Percentiles rank a stretch among this genome's conserved stretches.
phyloP scores from a whole-genome alignment of 768 basidiomycete genomes.

The Chalciporus piperatus region DNA sequence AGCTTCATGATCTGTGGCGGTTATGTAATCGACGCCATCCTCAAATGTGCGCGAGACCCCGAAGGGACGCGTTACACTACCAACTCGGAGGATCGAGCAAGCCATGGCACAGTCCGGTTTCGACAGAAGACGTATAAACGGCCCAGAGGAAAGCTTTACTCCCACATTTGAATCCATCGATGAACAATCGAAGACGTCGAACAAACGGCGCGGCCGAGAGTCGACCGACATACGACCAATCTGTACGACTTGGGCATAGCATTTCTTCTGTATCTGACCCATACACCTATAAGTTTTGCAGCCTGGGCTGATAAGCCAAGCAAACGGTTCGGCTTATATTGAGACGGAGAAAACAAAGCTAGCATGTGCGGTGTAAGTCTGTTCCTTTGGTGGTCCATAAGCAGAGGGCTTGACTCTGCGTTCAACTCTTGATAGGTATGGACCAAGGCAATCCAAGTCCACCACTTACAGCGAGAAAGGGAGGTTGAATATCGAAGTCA shows the following conservation, averaged over 20 bases:
- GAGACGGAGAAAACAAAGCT: constrained; percentile 91
- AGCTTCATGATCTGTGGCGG: constrained; percentile 63
- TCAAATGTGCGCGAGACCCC: not conserved
- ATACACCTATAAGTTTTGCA: constrained; percentile 63
- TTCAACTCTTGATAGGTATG: constrained; percentile 52
- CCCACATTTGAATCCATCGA: constrained; percentile 54
- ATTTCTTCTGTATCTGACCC: constrained; percentile 1
- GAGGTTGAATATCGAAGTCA: constrained; percentile 90
- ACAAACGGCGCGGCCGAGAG: constrained; percentile 47
- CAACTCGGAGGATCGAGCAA: no score
- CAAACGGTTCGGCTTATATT: constrained; percentile 96
- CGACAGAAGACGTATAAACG: constrained; percentile 88
- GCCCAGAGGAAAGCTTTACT: constrained; percentile 78
- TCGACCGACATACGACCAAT: constrained; percentile 77
- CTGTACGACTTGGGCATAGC: constrained; percentile 49
- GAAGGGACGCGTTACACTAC: no score
- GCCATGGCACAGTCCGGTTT: constrained; percentile 49
- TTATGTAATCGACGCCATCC: constrained; percentile 21
- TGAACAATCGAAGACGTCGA: constrained; percentile 14
- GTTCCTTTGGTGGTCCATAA: not conserved
- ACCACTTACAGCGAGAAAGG: constrained; percentile 84
- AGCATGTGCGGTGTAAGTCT: constrained; percentile 88
- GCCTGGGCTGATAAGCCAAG: constrained; percentile 86
- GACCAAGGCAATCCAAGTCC: constrained; percentile 82
- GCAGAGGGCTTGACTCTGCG: not conserved